These are phyloP conservation scores for Phytopythium sindhum DNA, from an alignment of 352 stramenopile species.

Conservation along the genomic window DNA sequence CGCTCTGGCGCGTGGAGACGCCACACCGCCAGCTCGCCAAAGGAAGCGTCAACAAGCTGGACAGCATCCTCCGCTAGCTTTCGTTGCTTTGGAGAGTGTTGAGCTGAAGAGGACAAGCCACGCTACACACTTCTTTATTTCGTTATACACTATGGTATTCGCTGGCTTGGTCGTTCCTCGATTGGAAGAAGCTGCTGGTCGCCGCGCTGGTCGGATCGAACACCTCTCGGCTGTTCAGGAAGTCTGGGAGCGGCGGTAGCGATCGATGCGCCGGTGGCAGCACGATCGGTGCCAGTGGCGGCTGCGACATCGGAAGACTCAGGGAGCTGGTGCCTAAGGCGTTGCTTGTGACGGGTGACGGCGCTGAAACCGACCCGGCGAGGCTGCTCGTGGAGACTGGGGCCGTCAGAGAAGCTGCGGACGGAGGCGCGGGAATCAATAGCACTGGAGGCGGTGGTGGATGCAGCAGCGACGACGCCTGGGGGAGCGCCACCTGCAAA, in stretches of 20 bases:
- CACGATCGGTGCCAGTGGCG: constrained; percentile 48
- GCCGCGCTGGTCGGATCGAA: constrained; percentile 41
- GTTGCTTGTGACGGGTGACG: not conserved
- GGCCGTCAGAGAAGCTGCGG: not conserved
- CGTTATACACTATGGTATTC: constrained; percentile 30
- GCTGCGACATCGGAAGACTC: constrained; percentile 10
- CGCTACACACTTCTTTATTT: not conserved
- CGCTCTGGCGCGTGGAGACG: constrained; percentile 72
- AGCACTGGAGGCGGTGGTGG: constrained; percentile 25
- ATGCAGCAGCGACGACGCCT: constrained; percentile 41
- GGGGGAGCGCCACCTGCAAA: constrained; percentile 46
- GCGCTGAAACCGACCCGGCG: not conserved
- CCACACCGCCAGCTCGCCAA: constrained; percentile 70
- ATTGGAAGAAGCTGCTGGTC: constrained; percentile 42
- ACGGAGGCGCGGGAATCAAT: constrained; percentile 19
- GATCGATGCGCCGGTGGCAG: constrained; percentile 46
- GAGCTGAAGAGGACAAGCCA: not conserved
- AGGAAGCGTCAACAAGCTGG: constrained; percentile 79
- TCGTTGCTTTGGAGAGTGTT: not conserved
- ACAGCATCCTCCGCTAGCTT: constrained; percentile 67
- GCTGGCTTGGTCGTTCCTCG: constrained; percentile 33
- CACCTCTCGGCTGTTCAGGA: constrained; percentile 56
- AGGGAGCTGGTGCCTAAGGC: not conserved
- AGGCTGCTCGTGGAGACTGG: constrained; percentile 1
- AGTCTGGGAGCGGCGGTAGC: constrained; percentile 56